Evolutionary conservation across 441 rosid genomes (phyloP), one percentile per base, ranked within the genome.

Genomic region (Pelargonium fulgidum): DNA sequence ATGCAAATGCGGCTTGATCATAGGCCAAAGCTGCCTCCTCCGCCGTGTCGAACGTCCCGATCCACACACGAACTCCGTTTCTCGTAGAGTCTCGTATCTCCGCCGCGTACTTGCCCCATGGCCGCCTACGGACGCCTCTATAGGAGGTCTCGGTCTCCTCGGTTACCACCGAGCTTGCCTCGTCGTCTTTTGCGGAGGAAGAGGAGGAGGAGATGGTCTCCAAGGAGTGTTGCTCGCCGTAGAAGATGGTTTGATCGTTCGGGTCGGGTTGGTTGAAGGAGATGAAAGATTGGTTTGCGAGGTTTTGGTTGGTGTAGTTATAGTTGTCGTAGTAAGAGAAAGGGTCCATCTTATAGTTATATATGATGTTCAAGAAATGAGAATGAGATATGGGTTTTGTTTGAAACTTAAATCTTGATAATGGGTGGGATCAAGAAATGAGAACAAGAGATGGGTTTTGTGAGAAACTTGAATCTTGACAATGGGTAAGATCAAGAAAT

Each of bases 51-150:
- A 83, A 83, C 14, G 86, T 83, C 66, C 86, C 86, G 8, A 83
- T 20, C 86, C 86, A 83, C 39, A 82, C 86, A 9, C 86, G 47
- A 19, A 76, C 79, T 3, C 86, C 84, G 2, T 82, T 78, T 73
- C 86, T 74, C 0, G 86, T 82, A 0, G 86, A 80, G 72, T 80
- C 86, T 48, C 86, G 71, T 65, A 82, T 82, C 77, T 82, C 86
- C 0, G 86, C 86, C 4, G 86, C 86, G 66, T 68, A 82, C 67
- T 82, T 82, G 7, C 86, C 86, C 86, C 84, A 83, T 0, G 86
- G 86, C 52, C 86, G 76, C 71, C 69, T 70, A 78, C 86, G 63
- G 2, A 83, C 86, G 2, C 84, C 84, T 22, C 86, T 66, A 66
- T 75, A 83, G 7, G 79, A 64, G 5, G 68, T 61, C 66, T 75